Evolutionary conservation across 345 rosid genomes (phyloP), one percentile per base, ranked within the genome.

Genomic region (Dimocarpus longan): DNA sequence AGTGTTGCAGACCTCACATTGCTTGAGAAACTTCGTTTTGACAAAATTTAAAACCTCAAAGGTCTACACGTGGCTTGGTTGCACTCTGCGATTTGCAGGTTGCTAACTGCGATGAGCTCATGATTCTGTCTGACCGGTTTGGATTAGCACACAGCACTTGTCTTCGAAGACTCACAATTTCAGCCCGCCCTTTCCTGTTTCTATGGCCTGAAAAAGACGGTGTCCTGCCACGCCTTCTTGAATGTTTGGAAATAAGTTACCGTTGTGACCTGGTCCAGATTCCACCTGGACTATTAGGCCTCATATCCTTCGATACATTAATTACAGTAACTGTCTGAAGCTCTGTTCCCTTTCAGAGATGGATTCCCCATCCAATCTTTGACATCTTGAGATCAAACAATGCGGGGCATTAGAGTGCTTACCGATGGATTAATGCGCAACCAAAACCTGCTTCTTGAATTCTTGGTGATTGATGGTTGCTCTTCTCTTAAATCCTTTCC

Each of bases 311-410:
- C 68, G 10, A 65, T 10, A 65, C 43, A 65, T 13, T 65, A 28
- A 65, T 9, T 11, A 28, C n/a, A 65, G 5, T 65, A 28, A 28
- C 40, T 65, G 68, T 26, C 42, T 43, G 8, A 65, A 32, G 15
- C 68, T 65, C 15, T 4, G 15, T 32, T 28, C 68, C 68, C 68
- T 65, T 65, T 37, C 68, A 65, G 68, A 65, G 68, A 65, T 65
- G 68, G 32, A 65, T 28, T 65, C 19, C 68, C 40, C 42, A 4
- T 24, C 68, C 19, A 65, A 28, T 10, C 68, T 65, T 32, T 28
- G 40, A 32, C 40, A 65, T 65, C 42, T 65, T 11, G 40, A 24
- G 39, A 28, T 65, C 68, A 65, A 65, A 26, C 40, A 65, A 65
- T 65, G 68, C 15, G 15, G 15, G 68, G 68, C 40, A 24, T 12